Percentiles rank a stretch among this genome's conserved stretches.
phyloP scores from a whole-genome alignment of 768 basidiomycete species.

The Naematelia aurantialba region DNA sequence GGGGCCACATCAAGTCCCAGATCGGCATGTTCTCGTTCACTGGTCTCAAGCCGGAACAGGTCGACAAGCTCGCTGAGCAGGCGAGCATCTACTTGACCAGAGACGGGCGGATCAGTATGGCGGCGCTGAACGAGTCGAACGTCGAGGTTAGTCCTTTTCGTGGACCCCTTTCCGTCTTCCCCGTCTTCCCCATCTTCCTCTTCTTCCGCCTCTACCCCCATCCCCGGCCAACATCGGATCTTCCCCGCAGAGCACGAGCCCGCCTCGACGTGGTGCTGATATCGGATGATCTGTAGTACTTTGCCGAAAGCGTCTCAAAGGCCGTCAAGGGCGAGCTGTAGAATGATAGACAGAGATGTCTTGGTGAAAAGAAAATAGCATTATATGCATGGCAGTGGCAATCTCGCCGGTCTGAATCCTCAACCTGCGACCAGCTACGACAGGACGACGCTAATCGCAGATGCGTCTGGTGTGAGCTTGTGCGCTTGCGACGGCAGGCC shows the following conservation, averaged over 20 bases:
- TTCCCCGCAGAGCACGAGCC: no score
- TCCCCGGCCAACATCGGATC: no score
- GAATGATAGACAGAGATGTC: constrained; percentile 1
- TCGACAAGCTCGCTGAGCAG: constrained; percentile 47
- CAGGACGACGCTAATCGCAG: no score
- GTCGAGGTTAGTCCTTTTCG: constrained; percentile 54
- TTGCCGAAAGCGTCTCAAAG: constrained; percentile 50
- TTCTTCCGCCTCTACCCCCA: not conserved
- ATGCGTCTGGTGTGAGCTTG: no score
- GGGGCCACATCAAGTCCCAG: constrained; percentile 93
- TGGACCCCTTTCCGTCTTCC: no score
- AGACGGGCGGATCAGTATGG: constrained; percentile 81
- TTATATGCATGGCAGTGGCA: not conserved
- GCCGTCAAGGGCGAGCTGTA: constrained; percentile 51
- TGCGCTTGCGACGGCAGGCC: no score
- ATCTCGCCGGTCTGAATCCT: no score
- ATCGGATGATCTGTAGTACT: no score
- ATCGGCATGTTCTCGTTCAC: constrained; percentile 58
- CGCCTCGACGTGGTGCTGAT: no score
- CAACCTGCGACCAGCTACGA: no score
- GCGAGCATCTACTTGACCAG: constrained; percentile 48
- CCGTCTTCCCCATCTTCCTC: not conserved
- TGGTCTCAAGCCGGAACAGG: constrained; percentile 46
- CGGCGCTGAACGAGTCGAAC: constrained; percentile 77
- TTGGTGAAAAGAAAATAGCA: no score